A percentile compares a stretch with the other conserved stretches of the same genome.
Evolutionary conservation across 805 yeast species (phyloP).

Genomic region (Myxozyma melibiosi): DNA sequence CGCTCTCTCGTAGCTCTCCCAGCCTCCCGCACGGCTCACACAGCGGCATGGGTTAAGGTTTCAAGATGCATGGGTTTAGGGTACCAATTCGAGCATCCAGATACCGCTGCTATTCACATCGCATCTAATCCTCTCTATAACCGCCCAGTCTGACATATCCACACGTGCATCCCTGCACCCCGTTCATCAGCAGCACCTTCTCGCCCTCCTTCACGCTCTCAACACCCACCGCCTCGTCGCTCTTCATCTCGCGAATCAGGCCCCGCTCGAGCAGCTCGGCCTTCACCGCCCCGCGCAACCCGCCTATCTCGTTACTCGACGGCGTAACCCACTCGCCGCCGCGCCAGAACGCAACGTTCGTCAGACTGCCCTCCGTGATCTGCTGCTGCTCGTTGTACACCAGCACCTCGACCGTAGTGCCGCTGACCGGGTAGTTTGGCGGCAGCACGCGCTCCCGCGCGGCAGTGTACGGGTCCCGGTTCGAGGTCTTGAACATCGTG

Average conservation of each 20-base stretch:
- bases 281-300: slow-evolving; percentile 82
- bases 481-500: slow-evolving; percentile 86
- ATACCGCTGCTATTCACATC: background rate
- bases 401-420: slow-evolving; percentile 60
- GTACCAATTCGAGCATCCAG: background rate
- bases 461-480: slow-evolving; percentile 60
- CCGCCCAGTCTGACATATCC: slow-evolving; percentile 27
- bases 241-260: slow-evolving; percentile 42
- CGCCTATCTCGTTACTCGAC: slow-evolving; percentile 64
- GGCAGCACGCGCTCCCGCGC: slow-evolving; percentile 58
- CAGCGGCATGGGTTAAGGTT: background rate
- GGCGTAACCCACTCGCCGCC: slow-evolving; percentile 78
- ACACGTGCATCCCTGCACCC: slow-evolving; percentile 71
- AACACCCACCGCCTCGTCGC: slow-evolving; percentile 54
- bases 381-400: slow-evolving; percentile 61
- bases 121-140: background rate
- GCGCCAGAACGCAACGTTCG: slow-evolving; percentile 70
- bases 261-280: slow-evolving; percentile 60
- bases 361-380: slow-evolving; percentile 79
- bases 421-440: slow-evolving; percentile 31
- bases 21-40: no score
- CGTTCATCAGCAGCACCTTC: slow-evolving; percentile 74
- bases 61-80: slow-evolving; percentile 1
- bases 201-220: slow-evolving; percentile 64
- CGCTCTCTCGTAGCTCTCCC: background rate